Conservation (phyloP, 768 basidiomycete species). For the Dioszegia aurantiaca region DNA sequence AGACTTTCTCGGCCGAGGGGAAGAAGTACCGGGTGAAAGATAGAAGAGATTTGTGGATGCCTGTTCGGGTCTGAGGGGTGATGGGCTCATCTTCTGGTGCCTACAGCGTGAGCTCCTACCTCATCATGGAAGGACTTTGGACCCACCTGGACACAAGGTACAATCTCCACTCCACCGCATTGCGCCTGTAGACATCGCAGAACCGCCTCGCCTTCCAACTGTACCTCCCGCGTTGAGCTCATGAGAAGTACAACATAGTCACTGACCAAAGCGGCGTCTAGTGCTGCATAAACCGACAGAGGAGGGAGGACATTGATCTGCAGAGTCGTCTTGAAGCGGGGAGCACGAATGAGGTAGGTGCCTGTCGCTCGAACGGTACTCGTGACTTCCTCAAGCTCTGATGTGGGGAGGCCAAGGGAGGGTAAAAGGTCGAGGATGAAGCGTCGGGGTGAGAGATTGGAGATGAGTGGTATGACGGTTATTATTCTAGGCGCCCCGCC, state of each 20-base stretch:
- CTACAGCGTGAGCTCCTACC: constrained; percentile 12
- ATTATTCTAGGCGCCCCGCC: constrained; percentile 68
- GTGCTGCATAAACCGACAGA: constrained; percentile 66
- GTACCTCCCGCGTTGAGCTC: constrained; percentile 77
- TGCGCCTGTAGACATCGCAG: constrained; percentile 84
- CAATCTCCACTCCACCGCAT: constrained; percentile 73
- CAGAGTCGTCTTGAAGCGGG: constrained; percentile 84
- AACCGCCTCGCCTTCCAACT: constrained; percentile 78
- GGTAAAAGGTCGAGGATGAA: constrained; percentile 63
- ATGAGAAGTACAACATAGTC: constrained; percentile 86
- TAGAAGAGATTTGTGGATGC: constrained; percentile 78
- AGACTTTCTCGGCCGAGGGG: constrained; percentile 72
- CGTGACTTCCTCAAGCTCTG: constrained; percentile 47
- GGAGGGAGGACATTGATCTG: constrained; percentile 80
- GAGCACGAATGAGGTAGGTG: constrained; percentile 60
- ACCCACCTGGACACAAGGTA: constrained; percentile 68
- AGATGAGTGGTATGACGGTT: constrained; percentile 77
- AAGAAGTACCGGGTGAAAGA: constrained; percentile 96
- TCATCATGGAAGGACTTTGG: neutral
- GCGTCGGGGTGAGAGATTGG: constrained; percentile 60
- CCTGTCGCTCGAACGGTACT: constrained; percentile 14
- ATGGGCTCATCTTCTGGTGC: constrained; percentile 52
- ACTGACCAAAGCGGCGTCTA: constrained; percentile 81
- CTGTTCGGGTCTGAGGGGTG: constrained; percentile 58
- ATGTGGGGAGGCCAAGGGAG: constrained; percentile 60